Conservation (phyloP, 306 rosid genomes). For the Glycine latifolia region DNA sequence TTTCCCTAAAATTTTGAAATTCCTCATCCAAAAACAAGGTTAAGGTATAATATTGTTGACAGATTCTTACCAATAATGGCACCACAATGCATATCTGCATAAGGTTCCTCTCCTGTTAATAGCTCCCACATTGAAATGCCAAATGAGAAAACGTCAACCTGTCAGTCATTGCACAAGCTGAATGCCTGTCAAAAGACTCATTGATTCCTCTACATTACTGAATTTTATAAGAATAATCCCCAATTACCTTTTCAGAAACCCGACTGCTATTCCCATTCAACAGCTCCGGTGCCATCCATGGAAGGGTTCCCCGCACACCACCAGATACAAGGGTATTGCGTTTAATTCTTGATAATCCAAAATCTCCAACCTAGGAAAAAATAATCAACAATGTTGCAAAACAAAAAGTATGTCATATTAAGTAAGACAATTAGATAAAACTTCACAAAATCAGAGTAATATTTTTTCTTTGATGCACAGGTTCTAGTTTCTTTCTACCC, state of each 20-base stretch:
- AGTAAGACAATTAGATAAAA: not conserved
- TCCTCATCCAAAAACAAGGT: too few species aligned
- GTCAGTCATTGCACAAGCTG: slow-evolving; percentile 34
- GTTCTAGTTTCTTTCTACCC: not conserved
- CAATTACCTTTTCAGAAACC: slow-evolving; percentile 90
- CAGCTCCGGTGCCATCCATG: slow-evolving; percentile 99
- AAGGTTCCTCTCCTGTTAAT: slow-evolving; percentile 93
- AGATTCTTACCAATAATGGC: slow-evolving; percentile 82
- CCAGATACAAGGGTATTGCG: slow-evolving; percentile 91
- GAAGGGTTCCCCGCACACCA: slow-evolving; percentile 98
- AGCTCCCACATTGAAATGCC: slow-evolving; percentile 98
- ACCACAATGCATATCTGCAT: slow-evolving; percentile 97
- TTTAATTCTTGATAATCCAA: slow-evolving; percentile 90
- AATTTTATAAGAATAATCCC: slow-evolving; percentile 23
- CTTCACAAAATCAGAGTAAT: slow-evolving; percentile 4
- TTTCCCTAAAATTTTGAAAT: too few species aligned
- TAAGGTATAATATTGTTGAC: slow-evolving; percentile 3
- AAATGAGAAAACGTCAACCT: slow-evolving; percentile 97
- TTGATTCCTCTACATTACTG: slow-evolving; percentile 16
- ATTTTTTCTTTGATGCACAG: not conserved
- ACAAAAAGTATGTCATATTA: not conserved
- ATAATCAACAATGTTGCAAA: slow-evolving; percentile 8
- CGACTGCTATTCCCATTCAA: slow-evolving; percentile 78
- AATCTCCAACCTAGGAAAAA: slow-evolving; percentile 84
- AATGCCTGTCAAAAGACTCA: slow-evolving; percentile 37